These are phyloP conservation scores for Lactifluus hygrophoroides DNA, from an alignment of 768 basidiomycete species.

Conservation along the genomic window DNA sequence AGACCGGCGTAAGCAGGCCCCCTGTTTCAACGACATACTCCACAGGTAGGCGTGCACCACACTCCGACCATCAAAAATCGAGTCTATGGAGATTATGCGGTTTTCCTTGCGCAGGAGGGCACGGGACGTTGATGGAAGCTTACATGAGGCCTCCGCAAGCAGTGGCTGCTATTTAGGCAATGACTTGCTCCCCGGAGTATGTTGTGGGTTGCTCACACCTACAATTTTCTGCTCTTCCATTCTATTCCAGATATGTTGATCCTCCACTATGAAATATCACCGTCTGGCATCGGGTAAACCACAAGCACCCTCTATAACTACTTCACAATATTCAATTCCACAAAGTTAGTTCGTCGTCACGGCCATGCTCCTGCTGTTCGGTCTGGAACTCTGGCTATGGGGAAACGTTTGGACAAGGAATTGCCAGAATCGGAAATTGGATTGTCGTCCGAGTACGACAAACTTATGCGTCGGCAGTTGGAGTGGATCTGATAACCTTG, in stretches of 20 bases:
- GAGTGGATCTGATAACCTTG: too few relatives aligned
- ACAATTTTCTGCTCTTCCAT: slow-evolving; percentile 28
- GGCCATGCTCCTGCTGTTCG: slow-evolving; percentile 51
- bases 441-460: too few relatives aligned
- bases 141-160: slow-evolving; percentile 7
- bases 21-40: not conserved
- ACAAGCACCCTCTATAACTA: slow-evolving; percentile 53
- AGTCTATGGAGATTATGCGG: not conserved
- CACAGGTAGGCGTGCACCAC: not conserved
- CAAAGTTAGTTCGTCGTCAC: too few relatives aligned
- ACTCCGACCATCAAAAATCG: not conserved
- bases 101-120: not conserved
- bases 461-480: not conserved
- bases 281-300: slow-evolving; percentile 45
- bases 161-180: not conserved
- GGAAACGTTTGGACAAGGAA: slow-evolving; percentile 24
- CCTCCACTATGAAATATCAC: slow-evolving; percentile 47
- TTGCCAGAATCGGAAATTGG: too few relatives aligned
- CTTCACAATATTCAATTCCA: slow-evolving; percentile 32
- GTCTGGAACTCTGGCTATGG: slow-evolving; percentile 62
- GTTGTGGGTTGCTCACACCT: not conserved
- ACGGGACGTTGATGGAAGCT: not conserved
- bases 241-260: slow-evolving; percentile 53
- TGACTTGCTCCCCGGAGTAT: not conserved
- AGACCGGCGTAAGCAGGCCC: not conserved